Base-by-base conservation (phyloP, 2,329 filamentous ascomycete genomes). In the Grosmannia huntii region DNA sequence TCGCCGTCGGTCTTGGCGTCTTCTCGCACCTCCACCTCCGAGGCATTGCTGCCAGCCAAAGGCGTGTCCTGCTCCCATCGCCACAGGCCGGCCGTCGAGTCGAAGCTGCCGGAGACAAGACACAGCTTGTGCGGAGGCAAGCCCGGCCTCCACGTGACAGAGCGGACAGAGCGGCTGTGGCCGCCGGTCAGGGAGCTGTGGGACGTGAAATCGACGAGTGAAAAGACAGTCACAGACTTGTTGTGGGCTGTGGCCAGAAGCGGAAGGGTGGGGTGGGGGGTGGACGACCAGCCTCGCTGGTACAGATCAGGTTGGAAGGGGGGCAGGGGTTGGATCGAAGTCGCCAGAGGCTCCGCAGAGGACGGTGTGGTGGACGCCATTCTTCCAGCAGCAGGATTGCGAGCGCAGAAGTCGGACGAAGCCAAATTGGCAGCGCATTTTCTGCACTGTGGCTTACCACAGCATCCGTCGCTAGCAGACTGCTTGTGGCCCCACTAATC, bases 61-160 rank as follows among this genome's bases (percentile, higher is more conserved):
- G 59, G 68, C 10, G 70, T 70, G 56, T 76, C 76, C 63, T 78
- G 77, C 64, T 82, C 81, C 72, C 80, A 84, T 62, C 81, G 84
- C 92, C 85, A 95, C 65, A 88, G 81, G 11, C 90, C 94, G 2
- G 92, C 91, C 1, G 89, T 95, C 19, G 89, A 86, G 71, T 99
- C 94, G 69, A 99, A 99, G 69, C 87, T 94, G 4, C 90, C 94
- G 0, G 91, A 96, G 5, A 92, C 91, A 19, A 97, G 80, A 51
- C 92, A 89, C 58, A 88, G 85, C 68, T 85, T 82, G 61, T 77
- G 72, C 3, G 75, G 72, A 16, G 78, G 73, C 50, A 82, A 72
- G 60, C 79, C 78, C 0, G 91, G 90, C 72, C 95, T 95, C 94
- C 94, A 99, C 44, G 89, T 85, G 23, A 85, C 83, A 55, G 84